Evolutionary conservation across 1,139 yeast species (phyloP).

Genomic region (Saccharomyces hybrid): DNA sequence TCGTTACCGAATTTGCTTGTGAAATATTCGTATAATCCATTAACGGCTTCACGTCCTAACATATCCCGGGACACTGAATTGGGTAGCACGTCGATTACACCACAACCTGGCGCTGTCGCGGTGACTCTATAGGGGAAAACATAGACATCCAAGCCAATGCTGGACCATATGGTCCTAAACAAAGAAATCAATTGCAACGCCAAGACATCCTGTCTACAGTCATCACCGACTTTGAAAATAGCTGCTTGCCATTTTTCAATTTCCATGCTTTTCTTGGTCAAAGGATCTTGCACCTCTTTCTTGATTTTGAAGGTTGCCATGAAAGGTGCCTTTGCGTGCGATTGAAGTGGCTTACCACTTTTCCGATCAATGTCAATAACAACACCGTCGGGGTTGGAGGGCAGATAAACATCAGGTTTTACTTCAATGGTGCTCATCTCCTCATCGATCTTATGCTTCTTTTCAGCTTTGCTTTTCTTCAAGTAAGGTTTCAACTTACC

Average conservation of each 20-base stretch:
- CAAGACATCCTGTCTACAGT: slow-evolving; percentile 93
- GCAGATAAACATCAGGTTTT: slow-evolving; percentile 81
- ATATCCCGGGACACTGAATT: slow-evolving; percentile 92
- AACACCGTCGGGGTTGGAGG: slow-evolving; percentile 94
- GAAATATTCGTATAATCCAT: slow-evolving; percentile 90
- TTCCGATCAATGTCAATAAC: slow-evolving; percentile 85
- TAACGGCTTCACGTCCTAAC: slow-evolving; percentile 98
- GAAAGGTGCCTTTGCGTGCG: slow-evolving; percentile 98
- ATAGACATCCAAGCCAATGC: slow-evolving; percentile 79
- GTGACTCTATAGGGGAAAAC: slow-evolving; percentile 93
- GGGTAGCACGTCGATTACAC: slow-evolving; percentile 95
- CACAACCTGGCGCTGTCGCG: slow-evolving; percentile 98
- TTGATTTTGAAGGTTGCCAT: slow-evolving; percentile 89
- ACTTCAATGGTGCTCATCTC: slow-evolving; percentile 81
- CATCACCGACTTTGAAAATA: slow-evolving; percentile 98
- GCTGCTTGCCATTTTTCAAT: slow-evolving; percentile 84
- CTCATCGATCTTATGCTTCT: slow-evolving; percentile 91
- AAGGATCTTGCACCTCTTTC: slow-evolving; percentile 46
- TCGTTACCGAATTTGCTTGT: slow-evolving; percentile 91
- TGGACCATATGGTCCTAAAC: slow-evolving; percentile 84
- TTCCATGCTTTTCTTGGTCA: slow-evolving; percentile 29
- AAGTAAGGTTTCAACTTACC: slow-evolving; percentile 92
- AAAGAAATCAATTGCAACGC: slow-evolving; percentile 88
- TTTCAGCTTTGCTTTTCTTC: slow-evolving; percentile 90
- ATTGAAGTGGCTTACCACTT: slow-evolving; percentile 92